Evolutionary conservation across 2,329 filamentous ascomycete genomes (phyloP).

Genomic region (Paraphaeosphaeria sporulosa): DNA sequence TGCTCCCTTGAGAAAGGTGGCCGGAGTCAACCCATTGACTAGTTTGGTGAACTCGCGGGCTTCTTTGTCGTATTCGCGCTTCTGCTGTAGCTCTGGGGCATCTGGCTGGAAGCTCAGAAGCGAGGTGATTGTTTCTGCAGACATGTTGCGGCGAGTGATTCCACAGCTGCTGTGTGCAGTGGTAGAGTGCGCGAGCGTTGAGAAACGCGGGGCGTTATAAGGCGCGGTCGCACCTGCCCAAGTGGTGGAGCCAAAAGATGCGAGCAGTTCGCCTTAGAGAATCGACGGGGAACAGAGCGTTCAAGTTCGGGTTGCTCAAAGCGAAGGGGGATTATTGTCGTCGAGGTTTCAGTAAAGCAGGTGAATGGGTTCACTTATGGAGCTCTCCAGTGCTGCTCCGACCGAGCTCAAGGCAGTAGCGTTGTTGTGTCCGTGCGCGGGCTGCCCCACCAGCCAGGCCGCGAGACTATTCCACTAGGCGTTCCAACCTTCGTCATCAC

Average conservation of each 20-base stretch:
- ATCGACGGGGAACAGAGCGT: neutral
- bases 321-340: neutral
- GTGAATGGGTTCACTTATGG: too few relatives aligned
- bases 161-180: conserved; percentile 7
- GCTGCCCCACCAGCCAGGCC: too few relatives aligned
- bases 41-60: conserved; percentile 45
- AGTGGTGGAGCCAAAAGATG: neutral
- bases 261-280: neutral
- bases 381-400: too few relatives aligned
- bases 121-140: conserved; percentile 37
- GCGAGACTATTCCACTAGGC: too few relatives aligned
- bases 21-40: conserved; percentile 42
- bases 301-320: neutral
- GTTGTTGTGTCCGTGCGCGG: too few relatives aligned
- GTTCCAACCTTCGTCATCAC: neutral
- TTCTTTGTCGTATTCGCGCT: conserved; percentile 50
- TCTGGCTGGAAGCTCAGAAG: conserved; percentile 48
- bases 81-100: conserved; percentile 38
- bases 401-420: too few relatives aligned
- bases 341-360: neutral
- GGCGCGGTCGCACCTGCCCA: conserved; percentile 10
- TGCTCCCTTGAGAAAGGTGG: conserved; percentile 45
- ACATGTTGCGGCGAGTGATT: conserved; percentile 26
- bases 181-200: conserved; percentile 19
- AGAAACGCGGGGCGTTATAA: conserved; percentile 5